A percentile compares a stretch with the other conserved stretches of the same genome.
Evolutionary conservation across 805 yeast genomes (phyloP).

Genomic region (Cyberlindnera meyerae): DNA sequence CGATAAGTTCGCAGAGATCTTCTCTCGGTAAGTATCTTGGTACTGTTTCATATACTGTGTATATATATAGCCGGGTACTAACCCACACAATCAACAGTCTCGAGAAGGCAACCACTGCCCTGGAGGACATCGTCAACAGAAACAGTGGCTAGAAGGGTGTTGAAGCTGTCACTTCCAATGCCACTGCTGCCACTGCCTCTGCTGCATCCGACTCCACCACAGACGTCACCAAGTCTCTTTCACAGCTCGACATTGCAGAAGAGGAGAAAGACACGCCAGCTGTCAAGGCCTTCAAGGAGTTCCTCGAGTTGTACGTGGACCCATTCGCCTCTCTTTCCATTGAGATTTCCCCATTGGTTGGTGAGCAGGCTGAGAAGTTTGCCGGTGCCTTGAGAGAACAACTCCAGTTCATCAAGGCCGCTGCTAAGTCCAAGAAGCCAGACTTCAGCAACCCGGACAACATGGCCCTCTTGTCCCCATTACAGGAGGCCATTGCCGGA

Average conservation of each 20-base stretch:
- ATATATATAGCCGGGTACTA: not conserved
- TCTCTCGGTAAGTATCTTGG: conserved; percentile 13
- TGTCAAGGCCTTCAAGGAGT: conserved; percentile 47
- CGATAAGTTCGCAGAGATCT: conserved; percentile 17
- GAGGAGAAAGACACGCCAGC: conserved; percentile 29
- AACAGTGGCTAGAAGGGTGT: conserved; percentile 3
- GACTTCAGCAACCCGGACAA: conserved; percentile 49
- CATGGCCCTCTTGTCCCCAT: conserved; percentile 58
- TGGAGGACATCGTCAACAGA: conserved; percentile 23
- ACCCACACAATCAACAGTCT: conserved; percentile 12
- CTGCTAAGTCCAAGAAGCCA: conserved; percentile 60
- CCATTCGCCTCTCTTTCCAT: conserved; percentile 56
- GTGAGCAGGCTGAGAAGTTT: conserved; percentile 46
- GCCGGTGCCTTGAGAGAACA: conserved; percentile 54
- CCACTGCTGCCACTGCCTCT: conserved; percentile 1
- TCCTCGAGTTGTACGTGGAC: conserved; percentile 46
- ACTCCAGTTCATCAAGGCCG: conserved; percentile 53
- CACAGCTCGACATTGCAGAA: conserved; percentile 11
- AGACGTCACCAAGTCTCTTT: conserved; percentile 5
- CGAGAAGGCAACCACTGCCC: conserved; percentile 26
- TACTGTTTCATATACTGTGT: not conserved
- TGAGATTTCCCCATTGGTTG: conserved; percentile 52
- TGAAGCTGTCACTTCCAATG: conserved; percentile 1
- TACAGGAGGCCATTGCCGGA: conserved; percentile 53
- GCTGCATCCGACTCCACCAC: conserved; percentile 1